A percentile compares a stretch with the other conserved stretches of the same genome.
These are phyloP conservation scores for Termitomyces sp. DNA, from an alignment of 1,284 basidiomycete genomes.

Conservation along the genomic window DNA sequence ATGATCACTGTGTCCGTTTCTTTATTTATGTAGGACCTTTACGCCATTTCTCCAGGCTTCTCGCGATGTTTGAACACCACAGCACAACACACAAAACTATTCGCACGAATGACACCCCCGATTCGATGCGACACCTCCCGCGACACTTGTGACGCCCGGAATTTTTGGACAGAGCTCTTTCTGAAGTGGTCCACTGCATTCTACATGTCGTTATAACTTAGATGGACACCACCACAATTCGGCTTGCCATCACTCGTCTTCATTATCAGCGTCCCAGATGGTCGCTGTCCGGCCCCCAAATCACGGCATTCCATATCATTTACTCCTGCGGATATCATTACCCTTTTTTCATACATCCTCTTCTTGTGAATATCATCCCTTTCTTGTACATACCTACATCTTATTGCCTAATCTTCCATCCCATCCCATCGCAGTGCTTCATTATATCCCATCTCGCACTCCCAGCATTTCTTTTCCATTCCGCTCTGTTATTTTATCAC, in stretches of 20 bases:
- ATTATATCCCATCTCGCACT: slow-evolving; percentile 8
- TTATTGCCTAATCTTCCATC: slow-evolving; percentile 10
- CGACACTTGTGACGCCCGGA: not conserved
- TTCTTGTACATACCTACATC: slow-evolving; percentile 13
- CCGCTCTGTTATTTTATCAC: slow-evolving; percentile 8
- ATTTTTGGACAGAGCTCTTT: not conserved
- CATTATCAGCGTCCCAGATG: slow-evolving; percentile 6
- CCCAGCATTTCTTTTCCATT: not conserved
- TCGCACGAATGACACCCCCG: not conserved
- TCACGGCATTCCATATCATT: slow-evolving; percentile 11
- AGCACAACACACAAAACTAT: slow-evolving; percentile 1
- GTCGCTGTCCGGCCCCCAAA: slow-evolving; percentile 1
- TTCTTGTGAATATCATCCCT: slow-evolving; percentile 12
- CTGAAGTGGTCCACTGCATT: slow-evolving; percentile 1
- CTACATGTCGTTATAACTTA: slow-evolving; percentile 6
- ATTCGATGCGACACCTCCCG: not conserved
- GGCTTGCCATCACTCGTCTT: slow-evolving; percentile 5
- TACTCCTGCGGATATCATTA: slow-evolving; percentile 13
- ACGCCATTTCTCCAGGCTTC: slow-evolving; percentile 2
- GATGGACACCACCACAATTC: slow-evolving; percentile 3
- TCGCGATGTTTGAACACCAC: slow-evolving; percentile 2
- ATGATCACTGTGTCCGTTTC: not conserved
- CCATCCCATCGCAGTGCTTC: slow-evolving; percentile 6
- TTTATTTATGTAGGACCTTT: slow-evolving; percentile 11
- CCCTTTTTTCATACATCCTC: not conserved